Conservation (phyloP, 108 stramenopile genomes). For the Bacterosira constricta region DNA sequence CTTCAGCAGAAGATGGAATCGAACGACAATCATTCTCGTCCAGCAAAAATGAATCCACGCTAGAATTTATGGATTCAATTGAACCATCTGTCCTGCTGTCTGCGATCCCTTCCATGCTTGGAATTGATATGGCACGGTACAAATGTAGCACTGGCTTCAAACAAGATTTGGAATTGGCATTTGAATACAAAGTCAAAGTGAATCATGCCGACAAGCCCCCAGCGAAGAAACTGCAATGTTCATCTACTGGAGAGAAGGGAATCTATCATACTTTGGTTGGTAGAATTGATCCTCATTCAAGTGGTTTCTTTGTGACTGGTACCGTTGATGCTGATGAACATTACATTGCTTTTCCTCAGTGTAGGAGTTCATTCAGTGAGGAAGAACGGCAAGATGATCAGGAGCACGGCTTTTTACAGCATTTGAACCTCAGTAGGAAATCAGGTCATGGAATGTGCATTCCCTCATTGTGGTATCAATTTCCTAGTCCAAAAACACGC, state of each 20-base stretch:
- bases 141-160: no score
- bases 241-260: background rate
- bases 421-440: background rate
- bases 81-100: no score
- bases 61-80: no score
- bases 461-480: constrained; percentile 24
- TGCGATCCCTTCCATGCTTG: no score
- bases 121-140: no score
- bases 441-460: constrained; percentile 20
- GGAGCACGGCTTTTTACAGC: background rate
- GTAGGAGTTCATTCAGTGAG: background rate
- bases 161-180: no score
- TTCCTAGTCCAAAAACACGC: constrained; percentile 1
- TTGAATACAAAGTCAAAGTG: no score
- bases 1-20: no score
- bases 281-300: constrained; percentile 15
- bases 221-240: background rate
- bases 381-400: background rate
- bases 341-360: constrained; percentile 17
- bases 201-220: background rate
- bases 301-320: background rate
- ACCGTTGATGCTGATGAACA: background rate
- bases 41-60: no score
- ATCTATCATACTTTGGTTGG: constrained; percentile 16
- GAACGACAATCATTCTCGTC: no score